Conservation (phyloP, 495 filamentous ascomycete species). For the Cudoniella acicularis region DNA sequence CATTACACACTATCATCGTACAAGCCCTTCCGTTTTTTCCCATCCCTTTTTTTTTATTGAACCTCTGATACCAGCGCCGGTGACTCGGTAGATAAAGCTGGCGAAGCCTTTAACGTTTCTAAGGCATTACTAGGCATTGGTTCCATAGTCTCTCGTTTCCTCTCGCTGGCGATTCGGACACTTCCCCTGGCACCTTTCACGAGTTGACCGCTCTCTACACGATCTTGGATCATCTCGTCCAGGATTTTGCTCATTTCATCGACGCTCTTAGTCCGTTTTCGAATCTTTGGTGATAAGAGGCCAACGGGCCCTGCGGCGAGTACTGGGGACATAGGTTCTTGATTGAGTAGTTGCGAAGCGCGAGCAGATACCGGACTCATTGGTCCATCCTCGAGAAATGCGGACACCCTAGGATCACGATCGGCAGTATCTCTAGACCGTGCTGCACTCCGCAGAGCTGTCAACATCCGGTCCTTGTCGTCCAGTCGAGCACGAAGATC, state of each 20-base stretch:
- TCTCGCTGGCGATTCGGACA: slow-evolving; percentile 23
- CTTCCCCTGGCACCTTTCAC: slow-evolving; percentile 49
- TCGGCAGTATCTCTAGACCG: slow-evolving; percentile 86
- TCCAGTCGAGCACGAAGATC: slow-evolving; percentile 86
- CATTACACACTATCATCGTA: background rate
- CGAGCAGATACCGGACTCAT: slow-evolving; percentile 39
- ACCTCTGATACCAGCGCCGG: background rate
- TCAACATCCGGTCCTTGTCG: slow-evolving; percentile 93
- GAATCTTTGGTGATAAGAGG: slow-evolving; percentile 26
- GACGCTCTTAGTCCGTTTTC: slow-evolving; percentile 61
- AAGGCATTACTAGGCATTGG: background rate
- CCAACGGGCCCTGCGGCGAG: slow-evolving; percentile 16
- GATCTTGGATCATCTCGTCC: slow-evolving; percentile 91
- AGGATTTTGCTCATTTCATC: slow-evolving; percentile 88
- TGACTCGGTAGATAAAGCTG: background rate
- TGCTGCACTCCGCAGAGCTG: slow-evolving; percentile 80
- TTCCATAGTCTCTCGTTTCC: slow-evolving; percentile 8
- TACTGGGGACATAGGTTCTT: slow-evolving; percentile 26
- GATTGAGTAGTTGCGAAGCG: slow-evolving; percentile 41
- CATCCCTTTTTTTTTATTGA: background rate
- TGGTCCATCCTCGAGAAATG: slow-evolving; percentile 32
- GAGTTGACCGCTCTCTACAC: slow-evolving; percentile 66
- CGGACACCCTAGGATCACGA: slow-evolving; percentile 18
- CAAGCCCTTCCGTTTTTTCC: background rate
- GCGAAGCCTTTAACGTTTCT: background rate